These are phyloP conservation scores for Exophiala phaeomuriformis DNA, from an alignment of 2,329 filamentous ascomycete genomes.

Conservation along the genomic window DNA sequence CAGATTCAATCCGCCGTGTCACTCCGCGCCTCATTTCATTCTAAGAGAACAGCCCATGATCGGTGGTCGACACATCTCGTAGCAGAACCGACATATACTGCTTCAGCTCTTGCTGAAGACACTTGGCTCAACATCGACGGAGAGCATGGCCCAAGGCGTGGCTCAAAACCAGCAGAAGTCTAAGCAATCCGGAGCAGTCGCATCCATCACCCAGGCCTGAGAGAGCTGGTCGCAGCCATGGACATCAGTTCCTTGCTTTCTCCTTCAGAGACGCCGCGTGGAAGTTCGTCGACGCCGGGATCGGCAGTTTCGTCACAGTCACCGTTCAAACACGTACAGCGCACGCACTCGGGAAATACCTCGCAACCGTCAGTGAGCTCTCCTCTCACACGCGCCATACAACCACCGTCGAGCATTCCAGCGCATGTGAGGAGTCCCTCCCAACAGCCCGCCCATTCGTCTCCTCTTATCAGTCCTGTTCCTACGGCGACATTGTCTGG, in stretches of 20 bases:
- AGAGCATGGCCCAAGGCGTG: conserved; percentile 9
- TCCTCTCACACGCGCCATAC: conserved; percentile 35
- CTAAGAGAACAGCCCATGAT: not conserved
- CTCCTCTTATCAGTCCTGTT: conserved; percentile 34
- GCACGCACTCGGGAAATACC: conserved; percentile 30
- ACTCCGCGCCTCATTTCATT: not conserved
- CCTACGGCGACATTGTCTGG: conserved; percentile 34
- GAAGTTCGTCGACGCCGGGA: conserved; percentile 19
- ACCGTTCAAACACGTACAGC: conserved; percentile 34
- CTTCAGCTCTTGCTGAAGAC: not conserved
- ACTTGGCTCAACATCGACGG: not conserved
- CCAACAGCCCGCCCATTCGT: conserved; percentile 35
- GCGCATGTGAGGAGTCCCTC: conserved; percentile 35
- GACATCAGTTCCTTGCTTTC: conserved; percentile 26
- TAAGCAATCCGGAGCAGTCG: conserved; percentile 13
- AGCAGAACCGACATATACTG: not conserved
- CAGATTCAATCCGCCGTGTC: not conserved
- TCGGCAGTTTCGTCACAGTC: conserved; percentile 33
- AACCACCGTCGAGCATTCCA: conserved; percentile 27
- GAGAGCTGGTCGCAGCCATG: conserved; percentile 9
- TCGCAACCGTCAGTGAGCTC: conserved; percentile 32
- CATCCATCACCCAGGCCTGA: not conserved
- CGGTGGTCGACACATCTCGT: not conserved
- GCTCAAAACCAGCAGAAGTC: not conserved
- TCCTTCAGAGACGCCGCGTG: conserved; percentile 17